phyloP scores from a whole-genome alignment of 208 protist species.

The Vickermania ingenoplastis region DNA sequence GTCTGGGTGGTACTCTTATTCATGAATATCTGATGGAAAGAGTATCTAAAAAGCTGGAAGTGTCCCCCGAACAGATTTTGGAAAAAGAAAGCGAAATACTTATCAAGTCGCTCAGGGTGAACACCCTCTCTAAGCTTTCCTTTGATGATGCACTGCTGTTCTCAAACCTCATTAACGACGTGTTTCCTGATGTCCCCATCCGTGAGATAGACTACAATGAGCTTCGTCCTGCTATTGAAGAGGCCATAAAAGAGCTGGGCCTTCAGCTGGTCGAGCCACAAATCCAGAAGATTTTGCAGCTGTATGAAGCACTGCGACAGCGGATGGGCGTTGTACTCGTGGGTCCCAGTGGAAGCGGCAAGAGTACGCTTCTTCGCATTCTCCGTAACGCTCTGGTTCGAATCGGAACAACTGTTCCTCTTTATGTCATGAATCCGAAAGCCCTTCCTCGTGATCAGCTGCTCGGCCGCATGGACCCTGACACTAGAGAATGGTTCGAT shows the following conservation, averaged over 20 bases:
- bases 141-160: conserved; percentile 92
- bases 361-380: conserved; percentile 92
- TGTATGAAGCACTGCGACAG: conserved; percentile 95
- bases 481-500: conserved; percentile 98
- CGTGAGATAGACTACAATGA: conserved; percentile 90
- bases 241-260: conserved; percentile 81
- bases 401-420: conserved; percentile 75
- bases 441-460: conserved; percentile 93
- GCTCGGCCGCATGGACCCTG: conserved; percentile 96
- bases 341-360: conserved; percentile 94
- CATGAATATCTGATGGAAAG: conserved; percentile 81
- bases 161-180: conserved; percentile 91
- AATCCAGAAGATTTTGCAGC: conserved; percentile 92
- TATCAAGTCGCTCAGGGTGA: conserved; percentile 95
- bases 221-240: conserved; percentile 85
- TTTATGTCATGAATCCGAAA: conserved; percentile 97
- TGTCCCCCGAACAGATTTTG: conserved; percentile 51
- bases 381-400: conserved; percentile 81
- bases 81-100: conserved; percentile 90
- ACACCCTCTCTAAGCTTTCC: conserved; percentile 98
- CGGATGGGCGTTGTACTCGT: conserved; percentile 98
- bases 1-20: conserved; percentile 86
- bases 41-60: conserved; percentile 49
- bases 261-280: conserved; percentile 85
- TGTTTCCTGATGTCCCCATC: conserved; percentile 90